Evolutionary conservation across 257 asterid species (phyloP).

Genomic region (Fraxinus excelsior): DNA sequence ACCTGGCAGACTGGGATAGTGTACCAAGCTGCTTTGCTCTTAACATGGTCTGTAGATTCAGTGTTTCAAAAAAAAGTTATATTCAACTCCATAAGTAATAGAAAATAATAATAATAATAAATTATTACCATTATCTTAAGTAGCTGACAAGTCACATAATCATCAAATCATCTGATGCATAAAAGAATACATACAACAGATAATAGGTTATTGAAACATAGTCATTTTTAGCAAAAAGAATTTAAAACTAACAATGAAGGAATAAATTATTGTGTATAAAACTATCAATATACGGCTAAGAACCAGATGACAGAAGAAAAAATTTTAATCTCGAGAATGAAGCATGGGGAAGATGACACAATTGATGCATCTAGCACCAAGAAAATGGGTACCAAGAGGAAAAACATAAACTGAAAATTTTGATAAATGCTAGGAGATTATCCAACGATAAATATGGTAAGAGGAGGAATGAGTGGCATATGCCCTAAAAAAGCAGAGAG

Average conservation of each 20-base stretch:
- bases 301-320: no score
- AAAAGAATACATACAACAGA: background rate
- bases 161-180: background rate
- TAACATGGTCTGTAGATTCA: conserved; percentile 68
- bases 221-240: background rate
- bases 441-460: background rate
- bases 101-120: background rate
- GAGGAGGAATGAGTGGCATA: background rate
- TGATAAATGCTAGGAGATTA: background rate
- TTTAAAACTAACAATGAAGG: background rate
- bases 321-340: background rate
- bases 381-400: background rate
- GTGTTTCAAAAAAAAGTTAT: conserved; percentile 1
- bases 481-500: background rate
- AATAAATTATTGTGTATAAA: background rate
- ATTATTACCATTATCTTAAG: background rate
- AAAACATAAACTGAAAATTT: background rate
- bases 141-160: background rate
- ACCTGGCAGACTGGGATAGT: conserved; percentile 86
- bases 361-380: background rate
- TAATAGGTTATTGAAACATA: background rate
- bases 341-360: background rate
- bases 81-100: background rate
- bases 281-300: no score
- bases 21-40: conserved; percentile 85